Conservation (phyloP, 169 alveolate species). For the Plasmodium adleri region DNA sequence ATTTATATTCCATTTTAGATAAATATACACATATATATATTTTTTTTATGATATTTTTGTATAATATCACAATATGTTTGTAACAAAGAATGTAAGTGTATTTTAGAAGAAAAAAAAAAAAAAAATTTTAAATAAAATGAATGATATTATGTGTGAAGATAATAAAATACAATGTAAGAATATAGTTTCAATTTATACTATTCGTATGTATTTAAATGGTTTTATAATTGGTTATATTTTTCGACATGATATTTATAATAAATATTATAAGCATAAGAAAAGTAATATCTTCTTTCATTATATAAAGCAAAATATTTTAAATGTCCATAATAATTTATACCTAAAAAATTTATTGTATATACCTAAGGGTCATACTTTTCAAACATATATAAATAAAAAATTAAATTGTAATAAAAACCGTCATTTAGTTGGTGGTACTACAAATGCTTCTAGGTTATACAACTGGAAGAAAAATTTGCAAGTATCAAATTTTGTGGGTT, state of each 20-base stretch:
- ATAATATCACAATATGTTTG: background rate
- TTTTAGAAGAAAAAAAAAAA: background rate
- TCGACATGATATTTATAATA: slow-evolving; percentile 48
- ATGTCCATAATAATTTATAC: background rate
- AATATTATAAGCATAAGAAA: slow-evolving; percentile 44
- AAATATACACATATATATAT: too few species aligned
- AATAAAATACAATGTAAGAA: slow-evolving; percentile 47
- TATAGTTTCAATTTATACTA: slow-evolving; percentile 57
- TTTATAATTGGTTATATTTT: slow-evolving; percentile 69
- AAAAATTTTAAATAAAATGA: slow-evolving; percentile 20
- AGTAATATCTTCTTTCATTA: slow-evolving; percentile 42
- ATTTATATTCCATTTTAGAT: too few species aligned
- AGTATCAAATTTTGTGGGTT: slow-evolving; percentile 43
- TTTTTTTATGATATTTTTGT: background rate
- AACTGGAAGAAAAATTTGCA: slow-evolving; percentile 30
- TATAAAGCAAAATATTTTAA: slow-evolving; percentile 17
- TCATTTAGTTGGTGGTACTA: too few species aligned
- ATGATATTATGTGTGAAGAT: slow-evolving; percentile 40
- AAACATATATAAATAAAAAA: slow-evolving; percentile 16
- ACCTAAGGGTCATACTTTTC: background rate
- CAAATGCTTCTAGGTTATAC: background rate
- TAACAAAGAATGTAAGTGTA: too few species aligned
- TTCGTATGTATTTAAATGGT: slow-evolving; percentile 73
- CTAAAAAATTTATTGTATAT: slow-evolving; percentile 6
- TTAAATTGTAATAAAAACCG: slow-evolving; percentile 1